These are phyloP conservation scores for Heterobasidion annosum DNA, from an alignment of 1,284 basidiomycete species.

Conservation along the genomic window DNA sequence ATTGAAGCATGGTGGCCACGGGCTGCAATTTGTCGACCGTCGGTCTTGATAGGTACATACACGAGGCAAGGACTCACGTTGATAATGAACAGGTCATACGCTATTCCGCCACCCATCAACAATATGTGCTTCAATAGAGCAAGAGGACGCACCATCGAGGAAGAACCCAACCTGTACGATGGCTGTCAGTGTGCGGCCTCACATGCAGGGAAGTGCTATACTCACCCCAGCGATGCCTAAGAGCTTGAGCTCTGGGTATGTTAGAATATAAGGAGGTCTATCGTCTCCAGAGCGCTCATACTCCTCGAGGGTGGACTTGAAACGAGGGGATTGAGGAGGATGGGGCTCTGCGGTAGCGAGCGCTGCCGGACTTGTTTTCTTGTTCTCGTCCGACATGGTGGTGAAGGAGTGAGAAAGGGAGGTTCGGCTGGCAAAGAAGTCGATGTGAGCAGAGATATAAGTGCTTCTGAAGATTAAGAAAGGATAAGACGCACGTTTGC, in stretches of 20 bases:
- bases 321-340: neutral
- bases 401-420: neutral
- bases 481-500: neutral
- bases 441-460: neutral
- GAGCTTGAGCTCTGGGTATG: constrained; percentile 42
- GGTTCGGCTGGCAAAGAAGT: neutral
- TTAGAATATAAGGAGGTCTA: constrained; percentile 38
- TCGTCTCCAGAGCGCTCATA: constrained; percentile 32
- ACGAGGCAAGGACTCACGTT: constrained; percentile 36
- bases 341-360: neutral
- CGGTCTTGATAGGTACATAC: neutral
- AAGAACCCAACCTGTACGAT: constrained; percentile 52
- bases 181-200: neutral
- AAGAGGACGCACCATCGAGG: constrained; percentile 44
- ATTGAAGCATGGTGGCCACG: constrained; percentile 70
- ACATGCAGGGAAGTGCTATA: constrained; percentile 6
- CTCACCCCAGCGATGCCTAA: constrained; percentile 52
- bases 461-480: neutral
- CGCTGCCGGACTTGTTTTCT: neutral
- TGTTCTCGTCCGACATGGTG: neutral
- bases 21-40: constrained; percentile 30
- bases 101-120: constrained; percentile 20
- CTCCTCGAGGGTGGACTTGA: constrained; percentile 29
- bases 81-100: constrained; percentile 74
- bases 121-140: neutral